Evolutionary conservation across 2,329 filamentous ascomycete genomes (phyloP), one percentile per base, ranked within the genome.

Genomic region (Xylaria arbuscula): DNA sequence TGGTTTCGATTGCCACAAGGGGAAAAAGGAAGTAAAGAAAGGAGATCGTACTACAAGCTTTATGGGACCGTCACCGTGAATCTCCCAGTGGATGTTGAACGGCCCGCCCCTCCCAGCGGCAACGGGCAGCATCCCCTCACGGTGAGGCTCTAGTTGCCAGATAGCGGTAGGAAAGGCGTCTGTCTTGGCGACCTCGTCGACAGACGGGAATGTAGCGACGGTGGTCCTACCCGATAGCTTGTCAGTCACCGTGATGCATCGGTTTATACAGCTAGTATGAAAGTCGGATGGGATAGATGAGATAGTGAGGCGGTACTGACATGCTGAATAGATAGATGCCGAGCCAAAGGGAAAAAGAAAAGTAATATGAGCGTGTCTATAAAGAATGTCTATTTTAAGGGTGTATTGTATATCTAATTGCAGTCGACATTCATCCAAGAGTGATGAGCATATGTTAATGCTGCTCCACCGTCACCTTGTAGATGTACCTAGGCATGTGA

Each of bases 21-120:
- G n/a, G n/a, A n/a, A 28, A 22, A 55, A 10, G 7, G 10, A 6
- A 13, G 19, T 28, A 5, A 50, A 50, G 6, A 42, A 15, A 42
- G 24, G n/a, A n/a, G n/a, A n/a, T n/a, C 91, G 72, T 84, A 96
- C 93, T 74, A 93, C 84, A 71, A 96, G 81, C 82, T 92, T 92
- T 72, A 87, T 84, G 56, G 90, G 87, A 3, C 93, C 93, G 69
- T 86, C 82, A 64, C 93, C 93, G 81, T 97, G 93, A 56, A 96
- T 83, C 80, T 96, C 92, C 85, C 92, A 97, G 62, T 88, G 85
- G 61, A 97, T 88, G 54, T 91, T 86, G 72, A 97, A 83, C 22
- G 93, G 93, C 1, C 92, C 93, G 70, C 93, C 91, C 74, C 92
- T 87, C 45, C 83, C 87, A 64, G 86, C 83, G n/a, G 91, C 93